Percentiles rank a stretch among this genome's conserved stretches.
Conservation (phyloP, 1,139 yeast genomes). For the Pichiaceae sp. region DNA sequence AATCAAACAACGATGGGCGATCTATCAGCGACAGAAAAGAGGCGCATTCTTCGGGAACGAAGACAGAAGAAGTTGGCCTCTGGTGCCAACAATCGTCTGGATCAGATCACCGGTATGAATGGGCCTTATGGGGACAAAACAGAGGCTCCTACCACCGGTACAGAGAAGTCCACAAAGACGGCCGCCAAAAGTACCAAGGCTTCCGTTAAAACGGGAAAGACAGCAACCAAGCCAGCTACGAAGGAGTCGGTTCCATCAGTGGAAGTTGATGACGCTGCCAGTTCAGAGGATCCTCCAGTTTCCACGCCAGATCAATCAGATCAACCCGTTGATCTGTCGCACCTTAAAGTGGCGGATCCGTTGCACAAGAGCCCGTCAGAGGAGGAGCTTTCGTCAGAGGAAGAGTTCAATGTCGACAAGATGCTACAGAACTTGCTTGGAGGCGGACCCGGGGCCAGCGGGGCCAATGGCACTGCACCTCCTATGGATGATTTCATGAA, state of each 20-base stretch:
- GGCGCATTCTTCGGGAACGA: conserved; percentile 54
- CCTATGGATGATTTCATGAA: conserved; percentile 22
- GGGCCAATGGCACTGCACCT: conserved; percentile 4
- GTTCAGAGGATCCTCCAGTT: conserved; percentile 9
- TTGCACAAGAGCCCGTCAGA: conserved; percentile 6
- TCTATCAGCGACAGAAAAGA: conserved; percentile 53
- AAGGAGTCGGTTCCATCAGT: conserved; percentile 8
- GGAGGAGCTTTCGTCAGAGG: conserved; percentile 2
- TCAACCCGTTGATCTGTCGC: conserved; percentile 1
- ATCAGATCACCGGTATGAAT: conserved; percentile 36
- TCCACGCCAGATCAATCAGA: not conserved
- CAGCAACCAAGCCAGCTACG: conserved; percentile 17
- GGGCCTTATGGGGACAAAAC: conserved; percentile 8
- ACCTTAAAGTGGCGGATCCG: conserved; percentile 9
- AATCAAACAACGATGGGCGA: conserved; percentile 19
- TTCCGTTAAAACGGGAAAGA: not conserved
- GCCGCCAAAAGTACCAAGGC: not conserved
- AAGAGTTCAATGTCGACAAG: conserved; percentile 17
- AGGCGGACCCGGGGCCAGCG: conserved; percentile 8
- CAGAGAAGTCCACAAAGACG: not conserved
- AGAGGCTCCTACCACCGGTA: conserved; percentile 2
- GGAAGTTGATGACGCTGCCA: conserved; percentile 19
- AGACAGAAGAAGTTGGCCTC: conserved; percentile 68
- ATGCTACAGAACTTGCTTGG: conserved; percentile 8
- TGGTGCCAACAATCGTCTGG: conserved; percentile 47